A percentile compares a stretch with the other conserved stretches of the same genome.
Evolutionary conservation across 306 rosid genomes (phyloP).

Genomic region (Myrica gale): DNA sequence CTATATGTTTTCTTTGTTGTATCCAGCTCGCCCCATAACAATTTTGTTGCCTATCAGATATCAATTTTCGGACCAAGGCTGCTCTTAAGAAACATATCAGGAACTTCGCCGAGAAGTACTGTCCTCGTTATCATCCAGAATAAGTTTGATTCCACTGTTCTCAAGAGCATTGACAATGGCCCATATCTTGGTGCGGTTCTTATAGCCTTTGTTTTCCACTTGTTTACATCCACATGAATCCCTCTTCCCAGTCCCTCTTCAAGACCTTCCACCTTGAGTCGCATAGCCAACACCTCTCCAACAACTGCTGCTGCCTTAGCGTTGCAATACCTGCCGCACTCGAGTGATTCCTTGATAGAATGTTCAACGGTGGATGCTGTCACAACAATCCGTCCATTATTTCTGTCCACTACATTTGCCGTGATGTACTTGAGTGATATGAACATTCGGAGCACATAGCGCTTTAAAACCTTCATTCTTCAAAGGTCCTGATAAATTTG

Average conservation of each 20-base stretch:
- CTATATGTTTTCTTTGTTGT: too few species aligned
- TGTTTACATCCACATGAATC: constrained; percentile 64
- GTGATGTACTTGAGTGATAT: constrained; percentile 81
- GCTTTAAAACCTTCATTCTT: constrained; percentile 68
- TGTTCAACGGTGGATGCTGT: constrained; percentile 77
- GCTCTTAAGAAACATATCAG: constrained; percentile 7
- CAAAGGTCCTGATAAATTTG: constrained; percentile 21
- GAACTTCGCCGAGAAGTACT: constrained; percentile 28
- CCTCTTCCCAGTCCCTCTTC: constrained; percentile 80
- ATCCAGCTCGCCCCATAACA: neutral
- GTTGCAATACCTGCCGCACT: constrained; percentile 80
- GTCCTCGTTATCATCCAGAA: constrained; percentile 55
- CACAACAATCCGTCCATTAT: constrained; percentile 70
- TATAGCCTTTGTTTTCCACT: constrained; percentile 79
- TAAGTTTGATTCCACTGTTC: constrained; percentile 65
- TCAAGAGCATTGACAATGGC: constrained; percentile 75
- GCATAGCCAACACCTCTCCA: constrained; percentile 84
- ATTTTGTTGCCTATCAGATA: neutral
- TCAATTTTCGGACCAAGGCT: neutral
- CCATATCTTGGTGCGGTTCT: constrained; percentile 81
- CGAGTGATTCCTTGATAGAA: constrained; percentile 68
- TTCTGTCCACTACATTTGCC: constrained; percentile 83
- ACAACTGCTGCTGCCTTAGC: constrained; percentile 86
- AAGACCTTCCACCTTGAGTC: constrained; percentile 84
- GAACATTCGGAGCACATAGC: constrained; percentile 80